Percentiles rank a stretch among this genome's conserved stretches.
phyloP scores from a whole-genome alignment of 208 protist species.

The Wallacemonas sp. region DNA sequence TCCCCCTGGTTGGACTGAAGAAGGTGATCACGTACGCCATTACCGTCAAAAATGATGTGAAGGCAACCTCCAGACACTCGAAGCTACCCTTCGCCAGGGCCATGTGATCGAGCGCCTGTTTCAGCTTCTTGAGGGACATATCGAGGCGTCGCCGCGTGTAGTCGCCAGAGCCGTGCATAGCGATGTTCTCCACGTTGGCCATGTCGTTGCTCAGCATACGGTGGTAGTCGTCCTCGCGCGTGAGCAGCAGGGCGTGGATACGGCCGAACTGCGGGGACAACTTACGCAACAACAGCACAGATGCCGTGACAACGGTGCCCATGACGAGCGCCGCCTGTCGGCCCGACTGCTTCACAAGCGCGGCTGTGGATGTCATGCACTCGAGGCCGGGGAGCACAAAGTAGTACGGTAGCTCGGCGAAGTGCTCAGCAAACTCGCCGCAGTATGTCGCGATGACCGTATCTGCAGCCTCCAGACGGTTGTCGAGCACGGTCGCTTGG shows the following conservation, averaged over 20 bases:
- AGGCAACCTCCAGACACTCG: conserved; percentile 65
- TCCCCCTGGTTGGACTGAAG: conserved; percentile 18
- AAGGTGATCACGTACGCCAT: conserved; percentile 69
- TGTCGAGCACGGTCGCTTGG: conserved; percentile 73
- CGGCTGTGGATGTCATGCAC: conserved; percentile 50
- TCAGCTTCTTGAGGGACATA: conserved; percentile 48
- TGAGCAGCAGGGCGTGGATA: conserved; percentile 70
- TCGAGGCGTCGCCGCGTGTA: conserved; percentile 67
- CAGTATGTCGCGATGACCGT: conserved; percentile 85
- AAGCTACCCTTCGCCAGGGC: conserved; percentile 76
- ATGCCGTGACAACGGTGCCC: conserved; percentile 39
- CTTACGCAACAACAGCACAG: conserved; percentile 53
- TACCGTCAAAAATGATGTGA: conserved; percentile 56
- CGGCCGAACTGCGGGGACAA: conserved; percentile 73
- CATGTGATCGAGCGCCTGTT: conserved; percentile 71
- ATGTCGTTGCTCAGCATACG: conserved; percentile 71
- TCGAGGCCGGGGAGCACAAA: conserved; percentile 76
- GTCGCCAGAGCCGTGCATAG: conserved; percentile 63
- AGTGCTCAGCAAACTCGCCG: conserved; percentile 88
- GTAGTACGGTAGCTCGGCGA: conserved; percentile 89
- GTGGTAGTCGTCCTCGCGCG: conserved; percentile 74
- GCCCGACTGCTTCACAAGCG: conserved; percentile 64
- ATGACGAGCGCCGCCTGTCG: conserved; percentile 36
- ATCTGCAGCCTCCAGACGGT: conserved; percentile 67
- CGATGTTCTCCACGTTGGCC: conserved; percentile 81